phyloP scores from a whole-genome alignment of 805 yeast genomes.

The Pichia californica region DNA sequence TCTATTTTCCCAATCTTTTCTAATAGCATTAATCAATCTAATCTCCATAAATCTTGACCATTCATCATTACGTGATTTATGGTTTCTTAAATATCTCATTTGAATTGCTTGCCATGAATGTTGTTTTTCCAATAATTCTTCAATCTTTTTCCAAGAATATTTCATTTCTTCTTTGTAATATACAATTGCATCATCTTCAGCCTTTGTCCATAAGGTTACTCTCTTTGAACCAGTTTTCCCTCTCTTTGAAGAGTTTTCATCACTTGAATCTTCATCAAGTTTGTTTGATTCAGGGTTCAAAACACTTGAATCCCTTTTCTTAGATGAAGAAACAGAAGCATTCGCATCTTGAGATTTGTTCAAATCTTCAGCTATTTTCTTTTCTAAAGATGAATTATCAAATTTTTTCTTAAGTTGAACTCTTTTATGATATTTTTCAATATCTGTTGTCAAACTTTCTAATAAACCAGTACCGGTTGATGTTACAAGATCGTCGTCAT shows the following conservation, averaged over 20 bases:
- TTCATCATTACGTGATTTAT: conserved; percentile 30
- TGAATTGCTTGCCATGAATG: conserved; percentile 43
- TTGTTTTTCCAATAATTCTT: conserved; percentile 23
- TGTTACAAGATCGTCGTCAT: not conserved
- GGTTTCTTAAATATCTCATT: conserved; percentile 38
- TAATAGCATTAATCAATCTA: conserved; percentile 26
- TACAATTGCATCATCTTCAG: conserved; percentile 32
- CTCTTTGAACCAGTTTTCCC: conserved; percentile 1
- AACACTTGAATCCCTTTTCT: too few relatives aligned
- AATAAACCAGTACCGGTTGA: conserved; percentile 13
- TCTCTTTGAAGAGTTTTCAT: not conserved
- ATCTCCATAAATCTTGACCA: conserved; percentile 33
- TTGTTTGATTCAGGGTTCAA: too few relatives aligned
- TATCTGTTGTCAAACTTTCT: conserved; percentile 23
- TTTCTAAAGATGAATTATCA: conserved; percentile 7
- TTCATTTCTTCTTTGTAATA: conserved; percentile 32
- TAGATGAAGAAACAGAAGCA: not conserved
- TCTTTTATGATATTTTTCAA: conserved; percentile 26
- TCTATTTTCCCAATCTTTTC: conserved; percentile 36
- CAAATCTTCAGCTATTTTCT: conserved; percentile 2
- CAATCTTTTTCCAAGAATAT: conserved; percentile 35
- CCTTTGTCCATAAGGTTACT: conserved; percentile 28
- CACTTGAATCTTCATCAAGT: not conserved
- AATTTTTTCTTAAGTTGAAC: conserved; percentile 19
- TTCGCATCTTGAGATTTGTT: not conserved